A percentile compares a stretch with the other conserved stretches of the same genome.
Evolutionary conservation across 169 alveolate genomes (phyloP).

Genomic region (Cystoisospora suis): DNA sequence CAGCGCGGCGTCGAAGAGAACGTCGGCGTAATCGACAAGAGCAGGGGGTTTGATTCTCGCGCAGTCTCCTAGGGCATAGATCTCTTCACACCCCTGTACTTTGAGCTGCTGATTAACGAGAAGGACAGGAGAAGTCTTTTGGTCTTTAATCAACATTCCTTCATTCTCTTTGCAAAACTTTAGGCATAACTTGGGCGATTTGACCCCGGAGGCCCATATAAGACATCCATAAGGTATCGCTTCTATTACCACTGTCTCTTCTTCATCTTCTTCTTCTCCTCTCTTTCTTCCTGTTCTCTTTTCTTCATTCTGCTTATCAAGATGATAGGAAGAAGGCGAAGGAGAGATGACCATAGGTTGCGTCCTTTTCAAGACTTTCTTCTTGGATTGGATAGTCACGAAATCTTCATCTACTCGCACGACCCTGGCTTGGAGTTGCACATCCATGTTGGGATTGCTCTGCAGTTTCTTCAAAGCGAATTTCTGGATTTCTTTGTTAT

Average conservation of each 20-base stretch:
- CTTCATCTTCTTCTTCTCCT: background rate
- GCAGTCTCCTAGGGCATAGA: conserved; percentile 65
- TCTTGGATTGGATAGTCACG: no score
- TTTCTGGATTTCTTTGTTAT: background rate
- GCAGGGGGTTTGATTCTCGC: conserved; percentile 26
- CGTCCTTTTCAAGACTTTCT: background rate
- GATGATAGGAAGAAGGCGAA: background rate
- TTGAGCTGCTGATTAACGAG: conserved; percentile 41
- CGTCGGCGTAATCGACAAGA: conserved; percentile 30
- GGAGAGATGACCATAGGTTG: background rate
- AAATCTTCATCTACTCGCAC: background rate
- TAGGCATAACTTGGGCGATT: conserved; percentile 21
- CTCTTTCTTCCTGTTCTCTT: background rate
- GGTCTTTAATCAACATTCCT: background rate
- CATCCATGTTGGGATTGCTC: conserved; percentile 20
- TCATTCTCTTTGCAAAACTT: background rate
- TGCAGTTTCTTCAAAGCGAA: background rate
- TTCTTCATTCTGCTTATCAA: background rate
- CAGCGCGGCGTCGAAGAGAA: conserved; percentile 42
- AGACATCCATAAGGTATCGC: conserved; percentile 44
- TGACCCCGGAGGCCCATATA: conserved; percentile 65
- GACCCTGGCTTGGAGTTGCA: conserved; percentile 14
- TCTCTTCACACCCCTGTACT: conserved; percentile 30
- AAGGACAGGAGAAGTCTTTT: conserved; percentile 19
- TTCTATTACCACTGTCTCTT: no score